Evolutionary conservation across 345 rosid species (phyloP), one percentile per base, ranked within the genome.

Genomic region (Rhodamnia argentea): DNA sequence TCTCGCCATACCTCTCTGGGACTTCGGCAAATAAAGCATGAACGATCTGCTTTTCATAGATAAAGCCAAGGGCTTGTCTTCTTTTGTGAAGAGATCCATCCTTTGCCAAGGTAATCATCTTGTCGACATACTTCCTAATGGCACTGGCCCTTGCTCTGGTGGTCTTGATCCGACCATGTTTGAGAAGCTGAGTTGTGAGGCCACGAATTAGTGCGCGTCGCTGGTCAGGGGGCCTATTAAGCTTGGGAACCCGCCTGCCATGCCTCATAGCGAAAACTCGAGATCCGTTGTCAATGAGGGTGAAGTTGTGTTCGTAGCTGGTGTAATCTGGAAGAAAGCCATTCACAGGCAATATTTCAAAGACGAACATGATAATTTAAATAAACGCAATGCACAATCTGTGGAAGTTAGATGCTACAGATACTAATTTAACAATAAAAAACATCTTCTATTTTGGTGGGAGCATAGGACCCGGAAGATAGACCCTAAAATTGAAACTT

Each of bases 211-310:
- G 94, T 12, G 98, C 99, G 75, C 92, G 89, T 0, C 98, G 91
- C 89, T 96, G 99, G 89, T 94, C 99, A 2, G 98, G 98, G 22
- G 99, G 99, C 84, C 99, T 91, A 76, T 95, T 96, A 44, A 96
- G 96, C 93, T 95, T 96, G 70, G 99, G 98, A 13, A 96, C 98
- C 57, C 93, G 88, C 84, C 91, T 89, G 27, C 98, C 99, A 55
- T 96, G 99, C 54, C 99, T 91, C 99, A 96, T 96, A 0, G 95
- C 96, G 55, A 75, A 94, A 12, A 96, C n/a, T 32, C 95, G 96
- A 85, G 91, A 83, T 5, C 98, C 95, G 10, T 93, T 93, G 8
- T 92, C 92, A 2, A 94, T 83, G 13, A 87, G 81, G 83, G 90
- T 86, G 84, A 95, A 93, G 18, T 91, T 91, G 14, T 85, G 84